A percentile compares a stretch with the other conserved stretches of the same genome.
Evolutionary conservation across 768 basidiomycete genomes (phyloP).

Genomic region (Suillus fuscotomentosus): DNA sequence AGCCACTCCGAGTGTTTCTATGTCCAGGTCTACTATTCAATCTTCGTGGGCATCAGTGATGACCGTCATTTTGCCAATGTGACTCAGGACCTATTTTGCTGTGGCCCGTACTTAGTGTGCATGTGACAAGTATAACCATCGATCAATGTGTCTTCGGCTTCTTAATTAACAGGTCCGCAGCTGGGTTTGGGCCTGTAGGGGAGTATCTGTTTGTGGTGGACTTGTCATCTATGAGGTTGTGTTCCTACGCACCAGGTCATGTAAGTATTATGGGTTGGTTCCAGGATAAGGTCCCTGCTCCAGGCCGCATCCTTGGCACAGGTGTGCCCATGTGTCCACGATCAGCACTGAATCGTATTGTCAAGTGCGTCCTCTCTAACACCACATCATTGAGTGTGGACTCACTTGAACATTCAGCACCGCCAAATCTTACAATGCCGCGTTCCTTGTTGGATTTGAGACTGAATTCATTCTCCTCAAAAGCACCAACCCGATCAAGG

Average conservation of each 20-base stretch:
- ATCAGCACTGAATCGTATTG: conserved; percentile 48
- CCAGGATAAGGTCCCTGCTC: conserved; percentile 50
- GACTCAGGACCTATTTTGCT: too few relatives aligned
- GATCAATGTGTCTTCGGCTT: conserved; percentile 49
- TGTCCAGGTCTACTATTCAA: not conserved
- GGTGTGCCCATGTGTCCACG: conserved; percentile 59
- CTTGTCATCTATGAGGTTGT: conserved; percentile 47
- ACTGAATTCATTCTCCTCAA: conserved; percentile 68
- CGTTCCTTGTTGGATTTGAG: conserved; percentile 69
- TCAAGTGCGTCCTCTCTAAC: conserved; percentile 40
- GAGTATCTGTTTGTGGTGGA: conserved; percentile 65
- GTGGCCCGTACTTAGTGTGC: too few relatives aligned
- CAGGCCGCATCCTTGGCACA: conserved; percentile 17
- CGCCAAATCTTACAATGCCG: conserved; percentile 34
- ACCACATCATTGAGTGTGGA: not conserved
- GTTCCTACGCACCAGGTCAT: conserved; percentile 59
- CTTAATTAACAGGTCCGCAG: conserved; percentile 30
- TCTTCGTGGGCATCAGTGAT: not conserved
- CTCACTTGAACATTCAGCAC: conserved; percentile 22
- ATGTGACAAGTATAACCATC: conserved; percentile 37
- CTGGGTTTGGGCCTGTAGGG: conserved; percentile 52
- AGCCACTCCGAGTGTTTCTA: not conserved
- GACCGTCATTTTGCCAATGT: not conserved
- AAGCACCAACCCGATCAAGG: conserved; percentile 42
- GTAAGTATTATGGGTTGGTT: conserved; percentile 68